Evolutionary conservation across 306 rosid genomes (phyloP), one percentile per base, ranked within the genome.

Genomic region (Vigna reflexopilosa): DNA sequence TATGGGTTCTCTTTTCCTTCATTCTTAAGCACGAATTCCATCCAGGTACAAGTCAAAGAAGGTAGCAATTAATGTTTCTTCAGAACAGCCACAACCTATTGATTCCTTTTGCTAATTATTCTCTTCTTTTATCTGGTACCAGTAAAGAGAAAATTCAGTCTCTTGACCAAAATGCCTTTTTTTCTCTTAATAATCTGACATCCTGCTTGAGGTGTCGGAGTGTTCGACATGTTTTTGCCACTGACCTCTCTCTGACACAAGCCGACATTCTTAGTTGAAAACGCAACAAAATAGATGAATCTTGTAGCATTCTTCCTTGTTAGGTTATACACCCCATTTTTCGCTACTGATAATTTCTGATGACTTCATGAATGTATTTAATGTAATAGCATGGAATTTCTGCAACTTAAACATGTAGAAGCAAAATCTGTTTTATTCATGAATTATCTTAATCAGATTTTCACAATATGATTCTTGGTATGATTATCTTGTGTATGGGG

Each of bases 381-480:
- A 7, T 49, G 45, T 68, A 51, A 54, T 75, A 51, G 38, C 50
- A 36, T 49, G 70, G 11, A 45, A 45, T 40, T 71, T 63, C 64
- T 55, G 50, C 50, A 47, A 54, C 70, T 10, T 30, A 19, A 59
- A 10, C 51, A 40, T 32, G 42, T 6, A 16, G 49, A 36, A 49
- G 14, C 17, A 14, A 42, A 52, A 19, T 77, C 16, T 67, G 55
- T 49, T 42, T 30, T n/a, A 8, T 40, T 12, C 9, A 40, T 40
- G 9, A 40, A 40, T 40, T 40, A 40, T 8, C 45, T 40, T 34
- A 3, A 19, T 72, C 6, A 22, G 44, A 19, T 34, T 55, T 65
- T 32, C 32, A 70, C 17, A 32, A 24, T 64, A 50, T 52, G 62
- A 71, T 66, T 71, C 38, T 64, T 52, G 54, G 54, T 84, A 65